Conservation (phyloP, 2,329 filamentous ascomycete species). For the Aspergillus aculeatus region DNA sequence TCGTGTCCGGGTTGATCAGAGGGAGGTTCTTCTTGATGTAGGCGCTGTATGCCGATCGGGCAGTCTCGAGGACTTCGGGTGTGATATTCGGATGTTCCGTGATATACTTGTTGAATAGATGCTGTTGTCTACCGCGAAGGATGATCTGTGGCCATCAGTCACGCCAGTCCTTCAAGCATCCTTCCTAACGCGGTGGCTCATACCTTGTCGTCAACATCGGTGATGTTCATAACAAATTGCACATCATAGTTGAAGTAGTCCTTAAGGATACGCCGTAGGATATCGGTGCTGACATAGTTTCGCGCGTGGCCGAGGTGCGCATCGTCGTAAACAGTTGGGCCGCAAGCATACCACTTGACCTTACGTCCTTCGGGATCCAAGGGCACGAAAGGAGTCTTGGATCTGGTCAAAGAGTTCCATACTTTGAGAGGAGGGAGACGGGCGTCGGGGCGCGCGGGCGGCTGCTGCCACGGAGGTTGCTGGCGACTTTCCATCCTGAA, state of each 20-base stretch:
- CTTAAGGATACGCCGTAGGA: conserved; percentile 76
- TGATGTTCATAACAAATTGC: conserved; percentile 90
- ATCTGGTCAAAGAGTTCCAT: conserved; percentile 76
- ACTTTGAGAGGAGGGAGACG: conserved; percentile 63
- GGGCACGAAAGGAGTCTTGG: conserved; percentile 72
- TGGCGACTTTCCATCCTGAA: conserved; percentile 29
- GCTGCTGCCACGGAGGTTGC: conserved; percentile 48
- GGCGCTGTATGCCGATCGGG: conserved; percentile 52
- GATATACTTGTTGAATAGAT: conserved; percentile 71
- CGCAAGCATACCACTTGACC: conserved; percentile 85
- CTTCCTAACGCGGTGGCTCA: conserved; percentile 2
- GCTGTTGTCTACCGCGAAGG: conserved; percentile 69
- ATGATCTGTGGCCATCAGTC: conserved; percentile 52
- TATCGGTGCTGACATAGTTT: conserved; percentile 89
- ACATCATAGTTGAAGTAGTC: conserved; percentile 83
- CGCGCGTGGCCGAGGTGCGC: conserved; percentile 79
- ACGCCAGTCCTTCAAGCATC: conserved; percentile 7
- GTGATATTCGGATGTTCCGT: conserved; percentile 46
- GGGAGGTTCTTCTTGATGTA: conserved; percentile 69
- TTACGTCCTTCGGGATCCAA: conserved; percentile 65
- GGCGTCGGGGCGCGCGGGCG: conserved; percentile 31
- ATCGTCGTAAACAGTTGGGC: conserved; percentile 82
- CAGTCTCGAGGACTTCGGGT: conserved; percentile 49
- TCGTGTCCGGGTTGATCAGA: conserved; percentile 45
- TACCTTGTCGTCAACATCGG: conserved; percentile 76